A percentile compares a stretch with the other conserved stretches of the same genome.
phyloP scores from a whole-genome alignment of 78 protist species.

The Dictyostelium intermedium region DNA sequence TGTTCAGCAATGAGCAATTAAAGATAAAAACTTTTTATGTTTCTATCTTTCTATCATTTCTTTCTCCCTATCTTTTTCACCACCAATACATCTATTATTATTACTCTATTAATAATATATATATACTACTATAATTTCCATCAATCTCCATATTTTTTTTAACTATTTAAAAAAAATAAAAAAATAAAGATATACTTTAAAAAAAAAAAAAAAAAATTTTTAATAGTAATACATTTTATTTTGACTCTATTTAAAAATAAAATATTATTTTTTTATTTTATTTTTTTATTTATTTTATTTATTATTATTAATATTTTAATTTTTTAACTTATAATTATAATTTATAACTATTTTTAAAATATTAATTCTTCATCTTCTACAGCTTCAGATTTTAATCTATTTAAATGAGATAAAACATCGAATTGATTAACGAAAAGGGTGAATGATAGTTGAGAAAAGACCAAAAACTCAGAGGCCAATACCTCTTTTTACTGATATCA shows the following conservation, averaged over 20 bases:
- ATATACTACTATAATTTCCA: background rate
- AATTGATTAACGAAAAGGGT: slow-evolving; percentile 24
- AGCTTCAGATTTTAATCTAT: slow-evolving; percentile 27
- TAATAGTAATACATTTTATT: too few relatives aligned
- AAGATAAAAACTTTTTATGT: too few relatives aligned
- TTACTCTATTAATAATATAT: background rate
- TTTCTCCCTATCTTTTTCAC: background rate
- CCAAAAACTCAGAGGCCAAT: slow-evolving; percentile 3
- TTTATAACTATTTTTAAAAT: background rate
- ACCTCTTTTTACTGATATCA: slow-evolving; percentile 66
- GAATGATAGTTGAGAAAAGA: slow-evolving; percentile 52
- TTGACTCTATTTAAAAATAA: too few relatives aligned
- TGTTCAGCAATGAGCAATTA: background rate
- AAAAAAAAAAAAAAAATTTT: too few relatives aligned
- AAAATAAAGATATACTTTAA: too few relatives aligned
- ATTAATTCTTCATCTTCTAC: slow-evolving; percentile 1
- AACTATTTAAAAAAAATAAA: background rate
- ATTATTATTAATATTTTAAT: too few relatives aligned
- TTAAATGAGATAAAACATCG: slow-evolving; percentile 53
- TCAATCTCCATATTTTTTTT: too few relatives aligned
- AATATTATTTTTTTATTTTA: too few relatives aligned
- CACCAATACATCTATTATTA: background rate
- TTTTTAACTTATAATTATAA: background rate
- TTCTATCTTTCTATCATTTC: background rate
- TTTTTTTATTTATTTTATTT: background rate